These are phyloP conservation scores for Chlorella variabilis DNA, from an alignment of 163 green algal genomes.

Conservation along the genomic window DNA sequence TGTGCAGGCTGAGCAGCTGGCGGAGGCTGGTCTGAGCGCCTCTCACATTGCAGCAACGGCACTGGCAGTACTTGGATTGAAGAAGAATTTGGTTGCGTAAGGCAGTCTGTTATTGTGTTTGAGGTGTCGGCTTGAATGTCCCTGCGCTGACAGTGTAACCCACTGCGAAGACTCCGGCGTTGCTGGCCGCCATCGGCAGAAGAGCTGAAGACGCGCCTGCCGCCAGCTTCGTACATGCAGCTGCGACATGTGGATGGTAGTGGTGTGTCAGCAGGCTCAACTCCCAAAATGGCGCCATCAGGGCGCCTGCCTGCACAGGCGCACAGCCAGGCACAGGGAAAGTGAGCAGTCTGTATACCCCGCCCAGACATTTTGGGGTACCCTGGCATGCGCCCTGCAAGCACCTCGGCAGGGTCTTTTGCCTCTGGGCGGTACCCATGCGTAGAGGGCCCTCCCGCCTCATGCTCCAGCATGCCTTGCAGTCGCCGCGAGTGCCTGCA, in stretches of 20 bases:
- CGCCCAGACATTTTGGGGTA: too few relatives aligned
- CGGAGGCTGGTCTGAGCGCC: slow-evolving; percentile 88
- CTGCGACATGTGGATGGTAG: slow-evolving; percentile 79
- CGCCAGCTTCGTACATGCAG: neutral
- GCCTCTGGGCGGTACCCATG: slow-evolving; percentile 55
- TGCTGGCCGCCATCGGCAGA: too few relatives aligned
- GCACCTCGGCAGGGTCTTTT: slow-evolving; percentile 56
- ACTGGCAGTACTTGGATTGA: slow-evolving; percentile 49
- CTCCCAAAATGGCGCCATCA: slow-evolving; percentile 84
- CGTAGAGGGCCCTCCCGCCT: slow-evolving; percentile 66
- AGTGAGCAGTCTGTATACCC: too few relatives aligned
- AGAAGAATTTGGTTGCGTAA: neutral
- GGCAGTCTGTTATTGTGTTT: too few relatives aligned
- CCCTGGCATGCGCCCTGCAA: too few relatives aligned
- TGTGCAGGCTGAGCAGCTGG: slow-evolving; percentile 84
- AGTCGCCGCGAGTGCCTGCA: neutral
- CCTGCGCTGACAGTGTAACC: too few relatives aligned
- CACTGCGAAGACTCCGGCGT: too few relatives aligned
- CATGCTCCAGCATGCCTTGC: slow-evolving; percentile 76
- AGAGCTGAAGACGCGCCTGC: neutral
- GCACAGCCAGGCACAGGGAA: too few relatives aligned
- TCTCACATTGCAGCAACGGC: slow-evolving; percentile 91
- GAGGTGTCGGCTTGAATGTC: too few relatives aligned
- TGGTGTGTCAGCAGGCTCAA: slow-evolving; percentile 71
- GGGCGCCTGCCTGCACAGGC: slow-evolving; percentile 60